phyloP scores from a whole-genome alignment of 2,329 filamentous ascomycete genomes.

The Alternaria triticimaculans region DNA sequence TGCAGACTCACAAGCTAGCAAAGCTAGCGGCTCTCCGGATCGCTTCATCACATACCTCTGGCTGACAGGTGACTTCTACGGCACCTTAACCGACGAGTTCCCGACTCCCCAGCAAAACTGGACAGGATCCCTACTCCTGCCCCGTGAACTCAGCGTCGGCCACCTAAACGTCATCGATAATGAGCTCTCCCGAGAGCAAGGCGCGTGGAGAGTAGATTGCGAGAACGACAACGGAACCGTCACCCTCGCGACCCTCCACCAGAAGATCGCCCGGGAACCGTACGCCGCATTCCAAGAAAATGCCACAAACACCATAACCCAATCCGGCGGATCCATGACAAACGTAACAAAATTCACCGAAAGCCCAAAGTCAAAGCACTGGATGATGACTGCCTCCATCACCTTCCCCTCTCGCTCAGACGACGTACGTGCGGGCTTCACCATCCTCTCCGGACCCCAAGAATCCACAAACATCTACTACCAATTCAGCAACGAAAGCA shows the following conservation, averaged over 20 bases:
- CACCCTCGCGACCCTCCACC: conserved; percentile 48
- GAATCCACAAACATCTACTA: conserved; percentile 55
- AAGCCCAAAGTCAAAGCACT: conserved; percentile 48
- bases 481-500: conserved; percentile 54
- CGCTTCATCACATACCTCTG: conserved; percentile 53
- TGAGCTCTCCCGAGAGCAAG: conserved; percentile 48
- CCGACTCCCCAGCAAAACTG: conserved; percentile 54
- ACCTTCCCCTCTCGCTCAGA: conserved; percentile 48
- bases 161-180: conserved; percentile 54
- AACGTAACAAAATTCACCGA: conserved; percentile 19
- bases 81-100: conserved; percentile 42
- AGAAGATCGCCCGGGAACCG: conserved; percentile 50
- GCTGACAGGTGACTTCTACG: conserved; percentile 55
- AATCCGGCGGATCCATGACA: conserved; percentile 10
- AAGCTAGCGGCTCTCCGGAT: conserved; percentile 50
- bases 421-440: conserved; percentile 51
- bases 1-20: conserved; percentile 48
- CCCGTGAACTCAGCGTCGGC: conserved; percentile 52
- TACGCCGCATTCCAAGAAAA: conserved; percentile 41
- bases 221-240: conserved; percentile 42
- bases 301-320: conserved; percentile 23
- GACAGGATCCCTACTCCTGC: conserved; percentile 53
- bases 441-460: conserved; percentile 50
- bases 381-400: conserved; percentile 48
- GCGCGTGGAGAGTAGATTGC: conserved; percentile 48